Evolutionary conservation across 345 rosid species (phyloP), one percentile per base, ranked within the genome.

Genomic region (Eucalyptus polyanthemos): DNA sequence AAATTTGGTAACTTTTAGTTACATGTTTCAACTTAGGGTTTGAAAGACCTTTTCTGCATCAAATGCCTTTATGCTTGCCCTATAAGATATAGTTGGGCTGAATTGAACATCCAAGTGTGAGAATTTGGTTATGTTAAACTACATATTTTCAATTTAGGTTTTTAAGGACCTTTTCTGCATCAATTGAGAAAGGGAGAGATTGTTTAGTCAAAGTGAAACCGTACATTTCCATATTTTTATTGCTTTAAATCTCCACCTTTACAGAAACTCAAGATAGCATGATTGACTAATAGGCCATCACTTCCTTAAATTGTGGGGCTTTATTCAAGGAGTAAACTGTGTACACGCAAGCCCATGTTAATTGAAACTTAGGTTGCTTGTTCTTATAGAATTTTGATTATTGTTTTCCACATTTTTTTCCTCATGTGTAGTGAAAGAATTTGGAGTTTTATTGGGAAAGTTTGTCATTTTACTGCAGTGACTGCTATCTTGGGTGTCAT

Each of bases 401-500:
- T 37, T 53, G 72, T 49, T 47, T 34, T 15, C 7, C 37, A 22
- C 81, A 34, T 8, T 14, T 51, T 29, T 40, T 51, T 53, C 3
- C 81, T 87, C 37, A 5, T 29, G 65, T 9, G 60, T n/a, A 8
- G 1, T 76, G 65, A 58, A 53, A 50, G 25, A 56, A n/a, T 86
- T 31, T 88, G 29, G 56, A n/a, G 67, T 88, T 53, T 54, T 91
- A 91, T 81, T 76, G 92, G 86, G 89, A 51, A 69, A 85, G 89
- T 89, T 88, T 89, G 69, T 47, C 91, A 65, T 87, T 90, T 89
- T 76, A 92, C 62, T 97, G 95, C 95, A 98, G 99, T 96, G 67
- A 95, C 97, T 58, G 94, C 99, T 87, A 89, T 96, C 89, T 89
- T 98, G 92, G 99, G 99, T 54, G 94, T 97, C 91, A 91, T 97